A percentile compares a stretch with the other conserved stretches of the same genome.
These are phyloP conservation scores for Mycena polygramma DNA, from an alignment of 768 basidiomycete genomes.

Conservation along the genomic window DNA sequence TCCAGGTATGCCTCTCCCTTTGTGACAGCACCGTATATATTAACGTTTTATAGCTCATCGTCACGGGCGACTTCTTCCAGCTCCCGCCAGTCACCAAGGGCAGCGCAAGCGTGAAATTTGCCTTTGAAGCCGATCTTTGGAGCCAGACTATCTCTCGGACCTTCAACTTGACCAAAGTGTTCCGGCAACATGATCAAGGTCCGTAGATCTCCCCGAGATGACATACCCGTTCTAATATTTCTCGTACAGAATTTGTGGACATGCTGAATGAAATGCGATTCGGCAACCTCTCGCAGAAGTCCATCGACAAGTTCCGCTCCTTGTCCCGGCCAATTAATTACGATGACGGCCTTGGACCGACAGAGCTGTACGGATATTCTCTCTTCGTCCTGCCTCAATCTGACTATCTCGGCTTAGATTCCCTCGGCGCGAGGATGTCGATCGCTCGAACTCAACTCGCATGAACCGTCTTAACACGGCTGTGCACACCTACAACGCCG, in stretches of 20 bases:
- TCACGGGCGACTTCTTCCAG: slow-evolving; percentile 99
- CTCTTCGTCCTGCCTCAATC: not conserved
- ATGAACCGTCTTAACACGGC: slow-evolving; percentile 72
- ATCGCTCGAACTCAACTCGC: slow-evolving; percentile 81
- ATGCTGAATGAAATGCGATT: slow-evolving; percentile 99
- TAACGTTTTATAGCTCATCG: slow-evolving; percentile 69
- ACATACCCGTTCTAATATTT: slow-evolving; percentile 8
- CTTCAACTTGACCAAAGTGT: slow-evolving; percentile 95
- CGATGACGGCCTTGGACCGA: slow-evolving; percentile 86
- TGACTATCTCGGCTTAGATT: slow-evolving; percentile 66
- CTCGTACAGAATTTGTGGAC: slow-evolving; percentile 81
- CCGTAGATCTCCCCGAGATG: slow-evolving; percentile 37
- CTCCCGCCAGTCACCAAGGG: slow-evolving; percentile 90
- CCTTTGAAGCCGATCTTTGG: slow-evolving; percentile 92
- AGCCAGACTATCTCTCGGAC: slow-evolving; percentile 78
- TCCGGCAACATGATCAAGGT: slow-evolving; percentile 95
- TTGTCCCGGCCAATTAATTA: slow-evolving; percentile 82
- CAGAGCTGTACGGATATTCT: slow-evolving; percentile 79
- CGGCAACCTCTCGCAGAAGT: slow-evolving; percentile 73
- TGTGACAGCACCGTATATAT: not conserved
- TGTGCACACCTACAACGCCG: slow-evolving; percentile 64
- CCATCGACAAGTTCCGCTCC: slow-evolving; percentile 77
- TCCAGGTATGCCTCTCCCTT: slow-evolving; percentile 71
- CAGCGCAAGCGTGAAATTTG: slow-evolving; percentile 77
- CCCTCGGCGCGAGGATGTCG: slow-evolving; percentile 93